Conservation (phyloP, 768 basidiomycete species). For the Termitomyces sp. region DNA sequence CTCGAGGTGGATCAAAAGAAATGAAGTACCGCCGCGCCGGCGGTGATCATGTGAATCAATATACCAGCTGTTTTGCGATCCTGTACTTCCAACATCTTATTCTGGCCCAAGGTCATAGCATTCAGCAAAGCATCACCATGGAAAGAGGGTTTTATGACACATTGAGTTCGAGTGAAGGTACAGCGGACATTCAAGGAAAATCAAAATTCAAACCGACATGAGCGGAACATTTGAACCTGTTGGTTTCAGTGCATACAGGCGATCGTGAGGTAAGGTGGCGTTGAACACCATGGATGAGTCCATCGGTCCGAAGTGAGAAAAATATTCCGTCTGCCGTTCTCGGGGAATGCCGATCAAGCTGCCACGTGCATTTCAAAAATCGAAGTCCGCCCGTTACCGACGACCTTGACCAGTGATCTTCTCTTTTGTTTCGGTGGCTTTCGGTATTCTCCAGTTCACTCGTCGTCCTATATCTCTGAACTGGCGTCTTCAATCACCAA, state of each 20-base stretch:
- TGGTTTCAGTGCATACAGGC: background rate
- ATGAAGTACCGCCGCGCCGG: background rate
- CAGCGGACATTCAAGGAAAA: background rate
- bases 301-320: background rate
- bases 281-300: no score
- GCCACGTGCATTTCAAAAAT: constrained; percentile 16
- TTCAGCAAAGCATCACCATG: background rate
- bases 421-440: constrained; percentile 15
- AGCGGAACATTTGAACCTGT: background rate
- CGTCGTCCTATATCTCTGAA: constrained; percentile 14
- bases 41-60: background rate
- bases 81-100: background rate
- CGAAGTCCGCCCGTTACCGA: constrained; percentile 12
- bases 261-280: background rate
- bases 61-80: background rate
- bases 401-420: background rate
- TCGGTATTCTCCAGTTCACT: constrained; percentile 14
- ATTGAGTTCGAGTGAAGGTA: no score
- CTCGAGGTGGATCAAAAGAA: background rate
- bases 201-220: background rate
- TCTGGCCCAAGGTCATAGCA: no score
- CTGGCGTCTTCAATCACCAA: constrained; percentile 16
- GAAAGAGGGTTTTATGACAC: background rate
- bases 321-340: background rate
- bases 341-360: constrained; percentile 9